These are phyloP conservation scores for Blastomyces silverae DNA, from an alignment of 2,329 filamentous ascomycete species.

Conservation along the genomic window DNA sequence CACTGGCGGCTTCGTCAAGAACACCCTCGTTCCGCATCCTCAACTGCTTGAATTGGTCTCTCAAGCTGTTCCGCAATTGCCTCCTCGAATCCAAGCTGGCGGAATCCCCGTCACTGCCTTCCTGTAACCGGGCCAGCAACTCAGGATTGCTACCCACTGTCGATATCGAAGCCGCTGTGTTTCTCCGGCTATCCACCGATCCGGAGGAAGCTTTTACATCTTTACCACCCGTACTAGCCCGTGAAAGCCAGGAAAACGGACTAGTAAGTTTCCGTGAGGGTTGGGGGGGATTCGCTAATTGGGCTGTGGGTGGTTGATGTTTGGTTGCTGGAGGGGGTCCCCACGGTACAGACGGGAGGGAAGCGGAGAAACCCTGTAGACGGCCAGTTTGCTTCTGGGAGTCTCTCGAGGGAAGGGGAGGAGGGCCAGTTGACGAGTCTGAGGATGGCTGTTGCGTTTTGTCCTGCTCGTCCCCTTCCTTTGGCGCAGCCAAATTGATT, in stretches of 20 bases:
- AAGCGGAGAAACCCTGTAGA: conserved; percentile 58
- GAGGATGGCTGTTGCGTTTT: conserved; percentile 14
- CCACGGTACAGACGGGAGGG: conserved; percentile 67
- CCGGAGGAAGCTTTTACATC: conserved; percentile 53
- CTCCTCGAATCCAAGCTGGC: conserved; percentile 43
- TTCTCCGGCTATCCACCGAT: conserved; percentile 50
- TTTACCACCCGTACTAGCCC: conserved; percentile 53
- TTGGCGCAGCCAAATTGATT: conserved; percentile 58
- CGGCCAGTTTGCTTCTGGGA: conserved; percentile 31
- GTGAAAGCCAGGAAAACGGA: conserved; percentile 78
- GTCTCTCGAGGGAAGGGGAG: conserved; percentile 33
- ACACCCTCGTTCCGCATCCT: conserved; percentile 67
- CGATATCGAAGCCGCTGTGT: conserved; percentile 72
- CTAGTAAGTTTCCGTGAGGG: conserved; percentile 68
- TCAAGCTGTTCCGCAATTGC: conserved; percentile 57
- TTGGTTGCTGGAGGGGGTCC: conserved; percentile 49
- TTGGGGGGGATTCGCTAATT: conserved; percentile 35
- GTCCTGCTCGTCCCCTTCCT: conserved; percentile 42
- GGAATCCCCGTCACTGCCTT: conserved; percentile 53
- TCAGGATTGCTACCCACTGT: conserved; percentile 76
- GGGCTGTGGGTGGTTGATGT: conserved; percentile 28
- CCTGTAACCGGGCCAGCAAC: conserved; percentile 67
- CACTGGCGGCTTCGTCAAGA: conserved; percentile 51
- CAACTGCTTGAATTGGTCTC: conserved; percentile 71
- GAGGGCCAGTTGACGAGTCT: conserved; percentile 20